Conservation (phyloP, 2,329 filamentous ascomycete species). For the Colletotrichum tamarilloi region DNA sequence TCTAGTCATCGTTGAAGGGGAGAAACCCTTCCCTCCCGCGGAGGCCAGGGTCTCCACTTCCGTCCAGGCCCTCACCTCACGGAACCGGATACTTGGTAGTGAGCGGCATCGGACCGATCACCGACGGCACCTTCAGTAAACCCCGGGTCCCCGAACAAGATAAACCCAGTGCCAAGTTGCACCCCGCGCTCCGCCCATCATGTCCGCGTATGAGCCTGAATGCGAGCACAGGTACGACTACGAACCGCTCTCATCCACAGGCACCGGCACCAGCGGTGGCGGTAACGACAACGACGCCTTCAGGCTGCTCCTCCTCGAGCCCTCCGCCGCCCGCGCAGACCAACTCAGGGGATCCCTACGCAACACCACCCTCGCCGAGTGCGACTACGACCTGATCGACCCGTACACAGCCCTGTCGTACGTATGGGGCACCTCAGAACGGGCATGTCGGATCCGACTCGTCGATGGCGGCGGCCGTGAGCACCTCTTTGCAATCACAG, state of each 20-base stretch:
- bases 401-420: slow-evolving; percentile 40
- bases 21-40: background rate
- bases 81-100: background rate
- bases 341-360: slow-evolving; percentile 32
- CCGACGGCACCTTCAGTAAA: background rate
- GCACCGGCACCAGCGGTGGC: too few relatives aligned
- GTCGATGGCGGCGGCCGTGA: slow-evolving; percentile 24
- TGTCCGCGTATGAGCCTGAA: slow-evolving; percentile 14
- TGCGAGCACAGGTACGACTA: slow-evolving; percentile 24
- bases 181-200: background rate
- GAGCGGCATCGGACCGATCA: slow-evolving; percentile 1
- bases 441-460: slow-evolving; percentile 35
- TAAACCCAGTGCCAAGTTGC: background rate
- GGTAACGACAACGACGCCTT: background rate
- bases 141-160: background rate
- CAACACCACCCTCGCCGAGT: background rate
- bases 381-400: slow-evolving; percentile 18
- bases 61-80: background rate
- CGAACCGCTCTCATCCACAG: slow-evolving; percentile 4
- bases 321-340: background rate
- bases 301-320: slow-evolving; percentile 11
- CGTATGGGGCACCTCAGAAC: slow-evolving; percentile 36
- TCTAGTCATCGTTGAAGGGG: background rate
- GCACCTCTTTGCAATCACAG: background rate
- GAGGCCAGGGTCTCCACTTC: background rate